A percentile compares a stretch with the other conserved stretches of the same genome.
phyloP scores from a whole-genome alignment of 2,329 filamentous ascomycete species.

The Fusarium sp. region DNA sequence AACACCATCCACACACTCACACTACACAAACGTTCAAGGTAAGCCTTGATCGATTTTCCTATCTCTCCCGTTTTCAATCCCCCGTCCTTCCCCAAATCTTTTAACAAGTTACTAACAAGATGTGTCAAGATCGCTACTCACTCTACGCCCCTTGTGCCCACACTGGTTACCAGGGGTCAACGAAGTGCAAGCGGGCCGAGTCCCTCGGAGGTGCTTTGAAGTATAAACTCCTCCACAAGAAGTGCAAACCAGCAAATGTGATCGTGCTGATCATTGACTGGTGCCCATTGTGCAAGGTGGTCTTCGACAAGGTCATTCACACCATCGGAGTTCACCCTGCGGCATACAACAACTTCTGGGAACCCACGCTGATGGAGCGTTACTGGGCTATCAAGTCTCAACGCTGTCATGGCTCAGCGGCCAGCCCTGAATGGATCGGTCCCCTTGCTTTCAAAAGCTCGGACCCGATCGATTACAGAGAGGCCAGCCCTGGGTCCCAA shows the following conservation, averaged over 20 bases:
- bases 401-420: background rate
- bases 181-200: background rate
- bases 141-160: slow-evolving; percentile 24
- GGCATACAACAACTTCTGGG: slow-evolving; percentile 6
- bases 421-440: background rate
- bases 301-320: background rate
- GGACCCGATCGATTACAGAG: background rate
- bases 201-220: background rate
- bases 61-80: background rate
- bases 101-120: background rate
- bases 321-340: background rate
- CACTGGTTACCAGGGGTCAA: background rate
- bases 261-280: slow-evolving; percentile 8
- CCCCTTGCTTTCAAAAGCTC: background rate
- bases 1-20: background rate
- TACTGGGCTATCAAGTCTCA: slow-evolving; percentile 21
- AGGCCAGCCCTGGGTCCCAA: background rate
- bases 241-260: background rate
- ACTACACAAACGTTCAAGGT: background rate
- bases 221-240: background rate
- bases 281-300: slow-evolving; percentile 3
- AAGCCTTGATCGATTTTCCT: background rate
- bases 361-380: slow-evolving; percentile 4
- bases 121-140: slow-evolving; percentile 2
- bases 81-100: no score